These are phyloP conservation scores for Umbellularia californica DNA, from an alignment of 164 flowering plant genomes.

Conservation along the genomic window DNA sequence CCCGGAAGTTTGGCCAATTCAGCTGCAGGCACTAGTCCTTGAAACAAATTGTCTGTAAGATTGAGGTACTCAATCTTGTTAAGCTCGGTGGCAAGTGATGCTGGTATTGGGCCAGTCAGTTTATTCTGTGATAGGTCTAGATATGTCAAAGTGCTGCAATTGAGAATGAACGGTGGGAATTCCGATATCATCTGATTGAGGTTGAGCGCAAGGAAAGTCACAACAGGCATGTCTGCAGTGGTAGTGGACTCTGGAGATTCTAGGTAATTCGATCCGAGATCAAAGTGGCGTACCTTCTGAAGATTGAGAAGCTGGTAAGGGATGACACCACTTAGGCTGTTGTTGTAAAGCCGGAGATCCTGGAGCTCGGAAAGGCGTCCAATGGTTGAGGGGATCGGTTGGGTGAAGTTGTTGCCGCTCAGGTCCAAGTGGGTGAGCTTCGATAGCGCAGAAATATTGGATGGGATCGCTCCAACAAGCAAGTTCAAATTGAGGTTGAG, in stretches of 20 bases:
- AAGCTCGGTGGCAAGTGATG: slow-evolving; percentile 29
- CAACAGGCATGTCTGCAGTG: slow-evolving; percentile 24
- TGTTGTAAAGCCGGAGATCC: slow-evolving; percentile 23
- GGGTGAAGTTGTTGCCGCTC: slow-evolving; percentile 24
- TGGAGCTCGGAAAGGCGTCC: slow-evolving; percentile 25
- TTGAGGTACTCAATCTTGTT: slow-evolving; percentile 25
- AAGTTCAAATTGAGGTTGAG: slow-evolving; percentile 30
- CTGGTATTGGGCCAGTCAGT: slow-evolving; percentile 33
- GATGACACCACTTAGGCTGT: slow-evolving; percentile 31
- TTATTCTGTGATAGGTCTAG: slow-evolving; percentile 28
- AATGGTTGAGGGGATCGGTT: slow-evolving; percentile 26
- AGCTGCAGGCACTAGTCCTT: slow-evolving; percentile 16
- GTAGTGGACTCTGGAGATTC: slow-evolving; percentile 21
- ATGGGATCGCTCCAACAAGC: slow-evolving; percentile 20
- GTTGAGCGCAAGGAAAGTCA: slow-evolving; percentile 25
- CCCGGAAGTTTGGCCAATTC: slow-evolving; percentile 10
- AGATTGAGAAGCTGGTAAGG: slow-evolving; percentile 39
- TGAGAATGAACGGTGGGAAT: slow-evolving; percentile 32
- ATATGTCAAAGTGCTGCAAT: slow-evolving; percentile 15
- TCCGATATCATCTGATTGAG: slow-evolving; percentile 18
- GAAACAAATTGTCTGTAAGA: slow-evolving; percentile 16
- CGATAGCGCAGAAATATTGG: slow-evolving; percentile 5
- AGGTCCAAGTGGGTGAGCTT: slow-evolving; percentile 36
- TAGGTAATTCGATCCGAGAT: slow-evolving; percentile 31
- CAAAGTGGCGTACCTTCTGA: slow-evolving; percentile 25